Percentiles rank a stretch among this genome's conserved stretches.
Conservation (phyloP, 345 rosid species). For the Heritiera fomes region DNA sequence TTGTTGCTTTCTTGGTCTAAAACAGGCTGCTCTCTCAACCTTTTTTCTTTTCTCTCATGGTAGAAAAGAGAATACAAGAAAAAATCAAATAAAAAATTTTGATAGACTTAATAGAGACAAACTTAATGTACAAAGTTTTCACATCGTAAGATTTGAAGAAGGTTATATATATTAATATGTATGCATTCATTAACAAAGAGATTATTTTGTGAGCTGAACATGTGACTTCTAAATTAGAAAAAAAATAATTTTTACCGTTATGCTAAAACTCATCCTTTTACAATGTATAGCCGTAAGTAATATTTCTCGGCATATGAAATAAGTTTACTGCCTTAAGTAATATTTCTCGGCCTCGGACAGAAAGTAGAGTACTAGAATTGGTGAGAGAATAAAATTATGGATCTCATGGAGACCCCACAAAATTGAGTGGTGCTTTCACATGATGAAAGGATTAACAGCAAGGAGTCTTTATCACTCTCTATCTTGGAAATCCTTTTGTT, state of each 20-base stretch:
- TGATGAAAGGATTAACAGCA: slow-evolving; percentile 30
- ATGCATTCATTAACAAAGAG: no score
- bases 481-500: slow-evolving; percentile 22
- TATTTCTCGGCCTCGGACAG: neutral
- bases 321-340: neutral
- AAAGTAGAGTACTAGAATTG: neutral
- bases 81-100: no score
- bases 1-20: slow-evolving; percentile 21
- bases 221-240: no score
- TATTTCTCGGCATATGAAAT: neutral
- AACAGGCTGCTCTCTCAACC: slow-evolving; percentile 17
- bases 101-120: no score
- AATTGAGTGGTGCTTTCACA: slow-evolving; percentile 26
- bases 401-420: slow-evolving; percentile 30
- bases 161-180: no score
- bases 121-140: no score
- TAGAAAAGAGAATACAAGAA: no score
- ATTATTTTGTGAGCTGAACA: no score
- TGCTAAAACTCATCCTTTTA: no score
- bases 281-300: no score
- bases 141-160: no score
- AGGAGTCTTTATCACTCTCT: slow-evolving; percentile 26
- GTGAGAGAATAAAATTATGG: neutral
- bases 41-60: neutral
- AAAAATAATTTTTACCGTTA: no score